A percentile compares a stretch with the other conserved stretches of the same genome.
Evolutionary conservation across 2,329 filamentous ascomycete genomes (phyloP).

Genomic region (Paramyrothecium roridum): DNA sequence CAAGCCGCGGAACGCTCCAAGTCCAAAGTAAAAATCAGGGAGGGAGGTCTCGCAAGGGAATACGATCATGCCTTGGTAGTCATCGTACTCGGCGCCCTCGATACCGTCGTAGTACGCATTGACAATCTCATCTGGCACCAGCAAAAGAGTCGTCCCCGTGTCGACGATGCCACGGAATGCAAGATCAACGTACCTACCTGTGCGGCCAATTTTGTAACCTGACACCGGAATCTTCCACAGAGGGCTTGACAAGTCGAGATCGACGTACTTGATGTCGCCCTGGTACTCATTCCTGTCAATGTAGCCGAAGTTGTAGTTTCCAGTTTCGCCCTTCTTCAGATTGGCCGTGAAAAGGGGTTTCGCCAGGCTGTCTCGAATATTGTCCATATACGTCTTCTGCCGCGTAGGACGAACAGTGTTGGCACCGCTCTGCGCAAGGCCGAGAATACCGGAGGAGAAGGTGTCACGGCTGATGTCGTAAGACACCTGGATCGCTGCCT

Average conservation of each 20-base stretch:
- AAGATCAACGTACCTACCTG: constrained; percentile 9
- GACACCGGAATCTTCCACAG: constrained; percentile 61
- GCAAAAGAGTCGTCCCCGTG: constrained; percentile 67
- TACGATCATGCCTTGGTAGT: constrained; percentile 49
- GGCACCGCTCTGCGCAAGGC: constrained; percentile 24
- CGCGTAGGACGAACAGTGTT: constrained; percentile 29
- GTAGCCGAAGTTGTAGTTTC: constrained; percentile 40
- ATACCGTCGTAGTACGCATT: constrained; percentile 59
- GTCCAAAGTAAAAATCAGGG: constrained; percentile 36
- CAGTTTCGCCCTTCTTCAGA: constrained; percentile 23
- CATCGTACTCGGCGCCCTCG: constrained; percentile 42
- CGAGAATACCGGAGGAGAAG: constrained; percentile 32
- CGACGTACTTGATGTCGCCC: constrained; percentile 52
- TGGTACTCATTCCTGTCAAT: constrained; percentile 56
- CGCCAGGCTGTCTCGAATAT: constrained; percentile 22
- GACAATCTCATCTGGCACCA: constrained; percentile 52
- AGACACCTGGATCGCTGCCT: constrained; percentile 60
- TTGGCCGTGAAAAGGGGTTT: constrained; percentile 35
- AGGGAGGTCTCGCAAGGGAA: constrained; percentile 53
- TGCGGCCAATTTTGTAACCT: constrained; percentile 50
- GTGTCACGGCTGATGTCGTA: constrained; percentile 27
- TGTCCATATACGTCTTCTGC: constrained; percentile 32
- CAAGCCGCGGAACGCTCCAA: constrained; percentile 28
- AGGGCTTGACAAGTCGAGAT: constrained; percentile 47
- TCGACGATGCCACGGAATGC: constrained; percentile 59